Evolutionary conservation across 78 protist genomes (phyloP).

Genomic region (slime mould (Dictyostelium discoideum)): DNA sequence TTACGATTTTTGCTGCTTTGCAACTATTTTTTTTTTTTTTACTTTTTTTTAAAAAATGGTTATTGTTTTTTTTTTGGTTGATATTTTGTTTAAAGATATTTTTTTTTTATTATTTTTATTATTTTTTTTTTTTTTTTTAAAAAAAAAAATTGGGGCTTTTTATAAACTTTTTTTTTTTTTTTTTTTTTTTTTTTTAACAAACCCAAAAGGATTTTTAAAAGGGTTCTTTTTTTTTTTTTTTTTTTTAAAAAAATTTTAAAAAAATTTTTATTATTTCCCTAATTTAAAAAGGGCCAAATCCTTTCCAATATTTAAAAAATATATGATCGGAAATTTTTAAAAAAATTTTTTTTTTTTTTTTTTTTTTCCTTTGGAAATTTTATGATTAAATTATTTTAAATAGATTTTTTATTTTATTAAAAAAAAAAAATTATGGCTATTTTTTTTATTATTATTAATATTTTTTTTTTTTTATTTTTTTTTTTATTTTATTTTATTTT

Average conservation of each 20-base stretch:
- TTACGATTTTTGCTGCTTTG: background rate
- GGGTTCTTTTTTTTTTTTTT: background rate
- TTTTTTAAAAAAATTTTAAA: too few species aligned
- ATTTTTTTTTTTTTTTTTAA: background rate
- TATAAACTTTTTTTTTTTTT: background rate
- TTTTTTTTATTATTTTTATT: background rate
- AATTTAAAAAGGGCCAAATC: background rate
- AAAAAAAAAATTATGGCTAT: too few species aligned
- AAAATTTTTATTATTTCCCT: too few species aligned
- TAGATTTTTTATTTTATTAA: too few species aligned
- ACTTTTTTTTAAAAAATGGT: background rate
- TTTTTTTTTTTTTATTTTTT: too few species aligned
- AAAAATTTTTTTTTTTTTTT: too few species aligned
- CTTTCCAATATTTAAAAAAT: background rate
- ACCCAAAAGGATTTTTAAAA: background rate
- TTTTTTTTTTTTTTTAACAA: background rate
- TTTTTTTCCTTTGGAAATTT: too few species aligned
- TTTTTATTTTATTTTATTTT: too few species aligned
- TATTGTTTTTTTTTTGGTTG: background rate
- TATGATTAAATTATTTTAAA: too few species aligned
- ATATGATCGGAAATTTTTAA: background rate
- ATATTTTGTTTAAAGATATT: background rate
- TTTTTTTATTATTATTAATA: too few species aligned
- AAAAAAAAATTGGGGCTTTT: background rate
- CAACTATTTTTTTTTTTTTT: conserved; percentile 3